Evolutionary conservation across 2,329 filamentous ascomycete species (phyloP), one percentile per base, ranked within the genome.

Genomic region (Aspergillus nomiae): DNA sequence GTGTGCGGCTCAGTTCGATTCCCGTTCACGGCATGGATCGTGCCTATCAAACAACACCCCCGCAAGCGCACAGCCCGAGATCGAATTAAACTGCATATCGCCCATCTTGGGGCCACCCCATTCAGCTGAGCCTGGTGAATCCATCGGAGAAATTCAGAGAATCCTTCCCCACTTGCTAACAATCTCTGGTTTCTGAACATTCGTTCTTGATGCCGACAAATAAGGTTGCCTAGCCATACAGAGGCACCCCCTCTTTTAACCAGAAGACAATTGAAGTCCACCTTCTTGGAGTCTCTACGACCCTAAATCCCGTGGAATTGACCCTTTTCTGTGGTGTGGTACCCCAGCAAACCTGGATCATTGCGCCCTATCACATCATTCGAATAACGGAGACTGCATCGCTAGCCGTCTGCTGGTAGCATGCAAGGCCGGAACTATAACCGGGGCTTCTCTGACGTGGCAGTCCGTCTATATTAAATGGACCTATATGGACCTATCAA

Each of bases 361-460:
- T 54, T 32, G 55, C 43, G 54, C 59, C 63, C 63, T 67, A 67
- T 70, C 63, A 68, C 51, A 59, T 59, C 30, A 16, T 46, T 41
- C 24, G 54, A 38, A 53, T 50, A 48, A 41, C 45, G 28, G 50
- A 53, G 54, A 41, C 56, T 63, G 61, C 41, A 62, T 63, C 45
- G 26, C 55, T 63, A 64, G 59, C 51, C 48, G 46, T 57, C 24
- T 56, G 56, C 51, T 43, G 36, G 59, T 56, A 46, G 63, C 51
- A 60, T 61, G 60, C 54, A 54, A 63, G 63, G 59, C 56, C 55
- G 56, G 51, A 56, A 61, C 53, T 36, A 45, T 51, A 57, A 62
- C 67, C 24, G 48, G 64, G 61, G 59, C 59, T 57, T 59, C 53
- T 73, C 72, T 76, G 74, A 76, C 74, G 74, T 76, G 74, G 74